Base-by-base conservation (phyloP, 805 yeast species). In the Dipodascopsis tothii region DNA sequence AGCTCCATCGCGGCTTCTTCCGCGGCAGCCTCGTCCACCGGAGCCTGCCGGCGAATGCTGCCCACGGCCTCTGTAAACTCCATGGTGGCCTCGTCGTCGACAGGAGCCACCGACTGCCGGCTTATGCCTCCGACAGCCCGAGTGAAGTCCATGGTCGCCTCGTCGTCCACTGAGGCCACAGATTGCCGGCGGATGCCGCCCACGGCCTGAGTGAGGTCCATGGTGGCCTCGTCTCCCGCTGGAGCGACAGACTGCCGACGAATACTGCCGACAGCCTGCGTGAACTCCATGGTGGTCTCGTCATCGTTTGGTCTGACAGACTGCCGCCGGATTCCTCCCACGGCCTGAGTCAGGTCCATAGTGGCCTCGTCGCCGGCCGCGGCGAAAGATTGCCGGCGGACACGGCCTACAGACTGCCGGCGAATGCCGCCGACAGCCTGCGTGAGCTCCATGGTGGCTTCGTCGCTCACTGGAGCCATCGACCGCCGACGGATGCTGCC, bases 1-100 rank as follows among this genome's bases (percentile, higher is more conserved):
- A 45, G 7, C 21, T 46, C 51, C 49, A 45, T 50, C 2, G 50
- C 41, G 18, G 35, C 28, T 4, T 46, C 50, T 17, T 41, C 23
- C 32, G 33, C 20, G 27, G 18, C 37, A 6, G 17, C 34, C 11
- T 36, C 41, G 5, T 21, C 32, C 14, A n/a, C 36, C 14, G 34
- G 41, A 6, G 18, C 16, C n/a, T n/a, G n/a, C n/a, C n/a, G n/a
- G 3, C 23, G 34, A 11, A 51, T 40, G n/a, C 37, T 21, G 2
- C 54, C 56, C 2, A 48, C 39, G 6, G 48, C 51, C 3, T 41
- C 39, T 11, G 56, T 52, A 17, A 52, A 34, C 5, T 52, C 55
- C 56, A 52, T 52, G 2, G 56, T 44, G 17, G 33, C 36, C 27
- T 52, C 55, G 34, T 44, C 43, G 9, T n/a, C n/a, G n/a, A n/a